Evolutionary conservation across 805 yeast species (phyloP).

Genomic region (Wickerhamomyces pijperi): DNA sequence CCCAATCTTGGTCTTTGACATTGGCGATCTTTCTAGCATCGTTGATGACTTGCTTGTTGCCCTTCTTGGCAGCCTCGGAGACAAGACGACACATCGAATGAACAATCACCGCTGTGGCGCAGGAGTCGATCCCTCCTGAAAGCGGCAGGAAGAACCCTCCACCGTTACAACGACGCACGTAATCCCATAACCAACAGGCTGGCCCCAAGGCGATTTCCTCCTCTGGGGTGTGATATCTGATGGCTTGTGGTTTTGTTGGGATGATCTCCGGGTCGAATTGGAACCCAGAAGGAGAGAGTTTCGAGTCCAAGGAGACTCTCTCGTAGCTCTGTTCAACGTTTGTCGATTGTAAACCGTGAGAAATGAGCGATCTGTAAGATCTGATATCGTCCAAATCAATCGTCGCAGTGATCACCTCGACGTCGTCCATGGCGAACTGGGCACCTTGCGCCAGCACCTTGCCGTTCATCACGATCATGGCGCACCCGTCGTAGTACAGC

Average conservation of each 20-base stretch:
- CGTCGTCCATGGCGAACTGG: constrained; percentile 83
- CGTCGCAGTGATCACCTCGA: constrained; percentile 92
- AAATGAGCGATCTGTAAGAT: constrained; percentile 61
- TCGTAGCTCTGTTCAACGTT: constrained; percentile 22
- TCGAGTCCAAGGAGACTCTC: constrained; percentile 48
- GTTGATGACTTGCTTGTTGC: constrained; percentile 61
- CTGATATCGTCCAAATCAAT: constrained; percentile 88
- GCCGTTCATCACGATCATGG: constrained; percentile 88
- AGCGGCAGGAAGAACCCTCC: constrained; percentile 90
- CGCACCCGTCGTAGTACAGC: constrained; percentile 94
- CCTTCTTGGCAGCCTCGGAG: constrained; percentile 51
- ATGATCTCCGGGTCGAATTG: constrained; percentile 49
- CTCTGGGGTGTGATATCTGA: constrained; percentile 71
- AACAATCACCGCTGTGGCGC: constrained; percentile 93
- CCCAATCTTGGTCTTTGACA: constrained; percentile 38
- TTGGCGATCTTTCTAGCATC: constrained; percentile 69
- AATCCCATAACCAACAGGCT: constrained; percentile 99
- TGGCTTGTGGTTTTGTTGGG: constrained; percentile 43
- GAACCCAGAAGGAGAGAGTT: constrained; percentile 48
- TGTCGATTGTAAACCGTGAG: constrained; percentile 31
- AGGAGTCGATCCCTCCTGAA: constrained; percentile 96
- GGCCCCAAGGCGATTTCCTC: constrained; percentile 98
- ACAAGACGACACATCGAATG: constrained; percentile 91
- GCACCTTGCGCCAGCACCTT: constrained; percentile 84
- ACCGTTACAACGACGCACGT: constrained; percentile 78